Percentiles rank a stretch among this genome's conserved stretches.
Evolutionary conservation across 2,329 filamentous ascomycete species (phyloP).

Genomic region (Canariomyces notabilis): DNA sequence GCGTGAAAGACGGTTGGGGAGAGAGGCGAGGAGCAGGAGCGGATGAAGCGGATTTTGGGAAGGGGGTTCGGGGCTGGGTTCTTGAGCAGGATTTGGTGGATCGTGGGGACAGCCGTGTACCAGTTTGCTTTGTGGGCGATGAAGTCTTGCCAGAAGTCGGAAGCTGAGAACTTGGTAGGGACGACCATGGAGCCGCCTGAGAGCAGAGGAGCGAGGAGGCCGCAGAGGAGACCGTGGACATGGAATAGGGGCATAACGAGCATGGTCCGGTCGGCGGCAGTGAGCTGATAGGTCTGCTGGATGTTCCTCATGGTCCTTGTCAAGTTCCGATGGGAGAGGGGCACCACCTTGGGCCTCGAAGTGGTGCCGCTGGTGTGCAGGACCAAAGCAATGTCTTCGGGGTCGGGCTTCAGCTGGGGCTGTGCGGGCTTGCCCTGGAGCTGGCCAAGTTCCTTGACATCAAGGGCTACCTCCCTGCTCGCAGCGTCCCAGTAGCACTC

Average conservation of each 20-base stretch:
- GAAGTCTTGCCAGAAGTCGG: conserved; percentile 79
- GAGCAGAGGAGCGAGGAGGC: conserved; percentile 69
- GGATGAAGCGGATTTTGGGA: conserved; percentile 76
- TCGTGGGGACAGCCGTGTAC: conserved; percentile 91
- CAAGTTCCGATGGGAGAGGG: conserved; percentile 75
- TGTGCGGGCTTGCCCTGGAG: conserved; percentile 43
- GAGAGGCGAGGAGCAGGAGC: conserved; percentile 79
- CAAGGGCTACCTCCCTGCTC: conserved; percentile 62
- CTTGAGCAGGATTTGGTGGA: conserved; percentile 83
- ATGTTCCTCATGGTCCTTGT: conserved; percentile 82
- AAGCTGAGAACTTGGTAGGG: conserved; percentile 72
- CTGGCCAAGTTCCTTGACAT: conserved; percentile 72
- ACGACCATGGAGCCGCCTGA: conserved; percentile 77
- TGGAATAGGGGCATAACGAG: conserved; percentile 90
- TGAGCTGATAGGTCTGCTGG: conserved; percentile 69
- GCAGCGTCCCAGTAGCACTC: conserved; percentile 75
- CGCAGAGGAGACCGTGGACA: conserved; percentile 82
- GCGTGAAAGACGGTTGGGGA: conserved; percentile 77
- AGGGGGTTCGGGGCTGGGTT: conserved; percentile 62
- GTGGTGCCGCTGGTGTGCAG: conserved; percentile 83
- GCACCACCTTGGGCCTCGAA: conserved; percentile 78
- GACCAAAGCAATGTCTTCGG: conserved; percentile 77
- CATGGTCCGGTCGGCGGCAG: conserved; percentile 68
- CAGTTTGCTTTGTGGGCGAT: conserved; percentile 71
- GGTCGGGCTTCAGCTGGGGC: conserved; percentile 46